Percentiles rank a stretch among this genome's conserved stretches.
Evolutionary conservation across 2,329 filamentous ascomycete species (phyloP).

Genomic region (Gliomastix tumulicola): DNA sequence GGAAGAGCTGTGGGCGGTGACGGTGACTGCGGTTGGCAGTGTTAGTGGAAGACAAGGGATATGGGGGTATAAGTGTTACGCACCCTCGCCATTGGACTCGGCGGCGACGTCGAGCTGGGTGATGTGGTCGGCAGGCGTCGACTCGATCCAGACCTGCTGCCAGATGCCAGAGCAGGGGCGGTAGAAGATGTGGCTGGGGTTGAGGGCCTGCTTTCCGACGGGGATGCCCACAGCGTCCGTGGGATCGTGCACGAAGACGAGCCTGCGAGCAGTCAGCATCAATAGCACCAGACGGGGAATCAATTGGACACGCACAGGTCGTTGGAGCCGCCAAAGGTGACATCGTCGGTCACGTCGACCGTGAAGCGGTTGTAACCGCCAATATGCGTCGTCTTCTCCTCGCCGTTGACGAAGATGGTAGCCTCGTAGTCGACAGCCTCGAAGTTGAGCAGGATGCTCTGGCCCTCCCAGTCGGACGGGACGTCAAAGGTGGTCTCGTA

Average conservation of each 20-base stretch:
- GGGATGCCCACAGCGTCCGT: conserved; percentile 57
- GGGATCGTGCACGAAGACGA: conserved; percentile 61
- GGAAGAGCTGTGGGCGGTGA: conserved; percentile 43
- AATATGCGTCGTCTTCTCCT: conserved; percentile 41
- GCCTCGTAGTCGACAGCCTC: conserved; percentile 53
- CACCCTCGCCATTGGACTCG: conserved; percentile 44
- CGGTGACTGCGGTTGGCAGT: conserved; percentile 34
- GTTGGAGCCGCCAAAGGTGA: conserved; percentile 37
- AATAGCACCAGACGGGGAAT: no score
- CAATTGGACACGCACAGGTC: conserved; percentile 38
- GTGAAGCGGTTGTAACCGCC: conserved; percentile 59
- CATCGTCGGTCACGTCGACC: conserved; percentile 45
- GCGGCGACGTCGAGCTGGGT: conserved; percentile 52
- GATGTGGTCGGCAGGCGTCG: conserved; percentile 50
- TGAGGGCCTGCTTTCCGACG: conserved; percentile 56
- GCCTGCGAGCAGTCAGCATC: conserved; percentile 31
- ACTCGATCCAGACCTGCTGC: conserved; percentile 66
- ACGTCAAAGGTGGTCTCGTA: conserved; percentile 44
- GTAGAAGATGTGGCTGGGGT: conserved; percentile 60
- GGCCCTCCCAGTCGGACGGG: conserved; percentile 34
- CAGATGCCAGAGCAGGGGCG: conserved; percentile 68
- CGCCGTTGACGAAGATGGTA: conserved; percentile 51
- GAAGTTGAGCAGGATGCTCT: conserved; percentile 44
- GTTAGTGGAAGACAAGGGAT: neutral
- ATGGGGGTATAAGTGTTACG: conserved; percentile 10